phyloP scores from a whole-genome alignment of 441 rosid genomes.

The Codiaeum variegatum region DNA sequence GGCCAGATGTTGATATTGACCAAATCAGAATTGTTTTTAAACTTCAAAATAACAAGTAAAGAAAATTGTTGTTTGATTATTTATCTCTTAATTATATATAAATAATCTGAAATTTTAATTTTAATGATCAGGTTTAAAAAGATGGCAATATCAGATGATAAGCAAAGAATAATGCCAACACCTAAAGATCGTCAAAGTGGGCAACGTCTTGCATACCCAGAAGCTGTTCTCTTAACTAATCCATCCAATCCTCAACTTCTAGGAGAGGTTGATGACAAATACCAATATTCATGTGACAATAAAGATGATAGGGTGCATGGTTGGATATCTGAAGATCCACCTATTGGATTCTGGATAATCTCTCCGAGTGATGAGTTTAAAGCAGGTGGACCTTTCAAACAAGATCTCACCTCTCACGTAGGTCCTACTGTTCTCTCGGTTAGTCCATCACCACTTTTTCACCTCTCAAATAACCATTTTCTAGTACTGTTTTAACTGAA shows the following conservation, averaged over 20 bases:
- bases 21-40: slow-evolving; percentile 60
- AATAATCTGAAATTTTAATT: too few relatives aligned
- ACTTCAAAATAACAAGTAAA: slow-evolving; percentile 37
- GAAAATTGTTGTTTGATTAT: background rate
- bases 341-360: slow-evolving; percentile 75
- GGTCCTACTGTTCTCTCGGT: slow-evolving; percentile 69
- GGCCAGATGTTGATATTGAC: slow-evolving; percentile 63
- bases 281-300: slow-evolving; percentile 73
- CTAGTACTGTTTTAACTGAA: too few relatives aligned
- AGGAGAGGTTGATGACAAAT: slow-evolving; percentile 92
- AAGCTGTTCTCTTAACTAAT: slow-evolving; percentile 65
- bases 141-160: slow-evolving; percentile 72
- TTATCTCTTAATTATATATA: background rate
- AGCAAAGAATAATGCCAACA: slow-evolving; percentile 70
- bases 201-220: slow-evolving; percentile 58
- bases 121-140: slow-evolving; percentile 48
- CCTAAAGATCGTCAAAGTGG: slow-evolving; percentile 50
- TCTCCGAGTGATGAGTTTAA: slow-evolving; percentile 77
- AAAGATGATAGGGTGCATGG: slow-evolving; percentile 69
- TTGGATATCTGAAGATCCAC: slow-evolving; percentile 55
- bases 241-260: slow-evolving; percentile 54
- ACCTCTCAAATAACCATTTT: background rate
- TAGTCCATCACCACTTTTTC: slow-evolving; percentile 9
- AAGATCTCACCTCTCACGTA: slow-evolving; percentile 83
- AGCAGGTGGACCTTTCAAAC: slow-evolving; percentile 76